Conservation (phyloP, 257 asterid genomes). For the Phtheirospermum japonicum region DNA sequence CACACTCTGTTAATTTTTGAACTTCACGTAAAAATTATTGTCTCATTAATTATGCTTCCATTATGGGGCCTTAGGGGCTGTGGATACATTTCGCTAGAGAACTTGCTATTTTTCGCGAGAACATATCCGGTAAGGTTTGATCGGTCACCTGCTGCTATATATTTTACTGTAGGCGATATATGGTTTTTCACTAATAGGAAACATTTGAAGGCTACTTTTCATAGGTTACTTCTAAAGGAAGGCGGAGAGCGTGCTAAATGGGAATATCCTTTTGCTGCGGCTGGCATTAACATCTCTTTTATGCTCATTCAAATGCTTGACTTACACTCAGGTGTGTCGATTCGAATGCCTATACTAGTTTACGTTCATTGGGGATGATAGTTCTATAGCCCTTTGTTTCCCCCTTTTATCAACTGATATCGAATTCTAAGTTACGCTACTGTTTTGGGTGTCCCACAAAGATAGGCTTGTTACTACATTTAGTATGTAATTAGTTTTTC, state of each 20-base stretch:
- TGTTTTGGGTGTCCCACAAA: no score
- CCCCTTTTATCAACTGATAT: no score
- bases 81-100: constrained; percentile 92
- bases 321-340: constrained; percentile 65
- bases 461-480: no score
- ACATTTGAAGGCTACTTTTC: constrained; percentile 79
- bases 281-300: constrained; percentile 78
- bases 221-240: constrained; percentile 77
- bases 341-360: not conserved
- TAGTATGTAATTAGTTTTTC: no score
- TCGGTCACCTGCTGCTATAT: constrained; percentile 30
- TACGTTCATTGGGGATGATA: not conserved
- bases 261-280: constrained; percentile 98
- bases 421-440: no score
- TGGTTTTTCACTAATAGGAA: constrained; percentile 49
- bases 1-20: not conserved
- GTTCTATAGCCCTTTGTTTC: no score
- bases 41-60: constrained; percentile 30
- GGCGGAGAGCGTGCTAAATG: constrained; percentile 71
- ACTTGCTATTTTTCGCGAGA: constrained; percentile 76
- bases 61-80: constrained; percentile 65
- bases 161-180: constrained; percentile 6
- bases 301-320: constrained; percentile 96
- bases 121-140: constrained; percentile 67
- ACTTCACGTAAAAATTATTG: not conserved